Conservation (phyloP, 345 rosid genomes). For the Corchorus capsularis region DNA sequence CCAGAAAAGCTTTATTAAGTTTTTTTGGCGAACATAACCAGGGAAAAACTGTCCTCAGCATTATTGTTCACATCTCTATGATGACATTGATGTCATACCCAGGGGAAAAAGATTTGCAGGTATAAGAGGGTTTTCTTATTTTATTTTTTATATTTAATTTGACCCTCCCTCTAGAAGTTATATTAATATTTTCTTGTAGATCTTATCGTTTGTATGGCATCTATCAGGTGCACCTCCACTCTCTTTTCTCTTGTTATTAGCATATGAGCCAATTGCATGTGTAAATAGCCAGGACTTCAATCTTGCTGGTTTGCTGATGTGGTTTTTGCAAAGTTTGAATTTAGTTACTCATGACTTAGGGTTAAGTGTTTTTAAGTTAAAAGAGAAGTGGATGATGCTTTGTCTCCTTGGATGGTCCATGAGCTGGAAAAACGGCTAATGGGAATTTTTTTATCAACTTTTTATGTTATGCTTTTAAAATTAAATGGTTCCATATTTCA, state of each 20-base stretch:
- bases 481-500: background rate
- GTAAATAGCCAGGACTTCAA: background rate
- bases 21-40: conserved; percentile 84
- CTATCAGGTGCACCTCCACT: conserved; percentile 10
- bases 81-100: conserved; percentile 84
- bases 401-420: background rate
- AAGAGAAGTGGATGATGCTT: background rate
- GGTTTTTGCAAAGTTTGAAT: background rate
- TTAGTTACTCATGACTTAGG: background rate
- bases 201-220: conserved; percentile 14
- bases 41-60: conserved; percentile 78
- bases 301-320: background rate
- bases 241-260: conserved; percentile 2
- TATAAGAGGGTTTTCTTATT: conserved; percentile 19
- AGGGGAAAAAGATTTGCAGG: conserved; percentile 97
- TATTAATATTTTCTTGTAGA: conserved; percentile 14
- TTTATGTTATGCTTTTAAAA: background rate
- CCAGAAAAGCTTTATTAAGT: conserved; percentile 56
- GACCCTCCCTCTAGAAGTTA: conserved; percentile 55
- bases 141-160: background rate
- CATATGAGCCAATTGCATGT: background rate
- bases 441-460: background rate
- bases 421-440: background rate
- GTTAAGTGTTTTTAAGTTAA: background rate
- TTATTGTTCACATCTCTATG: conserved; percentile 72